phyloP scores from a whole-genome alignment of 305 asterid species.

The Solanum hybrid region DNA sequence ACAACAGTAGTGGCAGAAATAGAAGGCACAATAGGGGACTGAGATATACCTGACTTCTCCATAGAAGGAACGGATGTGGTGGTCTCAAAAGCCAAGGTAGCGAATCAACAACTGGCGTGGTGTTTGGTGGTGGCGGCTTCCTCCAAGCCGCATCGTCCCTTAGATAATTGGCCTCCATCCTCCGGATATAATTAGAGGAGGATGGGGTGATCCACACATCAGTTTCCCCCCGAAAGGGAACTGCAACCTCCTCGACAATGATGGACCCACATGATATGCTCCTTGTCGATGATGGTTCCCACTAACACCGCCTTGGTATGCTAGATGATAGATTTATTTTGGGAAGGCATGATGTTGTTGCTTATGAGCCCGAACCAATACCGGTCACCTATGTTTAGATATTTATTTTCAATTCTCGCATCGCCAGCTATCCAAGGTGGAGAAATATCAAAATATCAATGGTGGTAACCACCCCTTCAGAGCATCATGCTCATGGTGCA shows the following conservation, averaged over 20 bases:
- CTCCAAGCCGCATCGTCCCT: neutral
- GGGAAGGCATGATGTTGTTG: too few relatives aligned
- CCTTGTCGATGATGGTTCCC: neutral
- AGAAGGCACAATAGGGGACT: neutral
- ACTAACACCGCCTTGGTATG: neutral
- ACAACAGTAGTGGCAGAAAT: too few relatives aligned
- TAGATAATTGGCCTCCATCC: neutral
- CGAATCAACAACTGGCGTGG: neutral
- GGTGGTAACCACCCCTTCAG: neutral
- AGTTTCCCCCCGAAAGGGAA: neutral
- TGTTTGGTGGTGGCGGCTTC: too few relatives aligned
- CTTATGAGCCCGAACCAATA: neutral
- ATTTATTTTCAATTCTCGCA: too few relatives aligned
- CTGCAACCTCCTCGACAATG: neutral
- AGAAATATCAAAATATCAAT: neutral
- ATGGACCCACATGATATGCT: neutral
- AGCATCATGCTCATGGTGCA: too few relatives aligned
- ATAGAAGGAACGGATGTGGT: neutral
- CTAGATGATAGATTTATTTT: too few relatives aligned
- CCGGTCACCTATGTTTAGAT: too few relatives aligned
- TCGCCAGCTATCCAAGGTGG: neutral
- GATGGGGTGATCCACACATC: neutral
- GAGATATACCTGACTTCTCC: neutral
- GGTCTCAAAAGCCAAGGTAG: neutral
- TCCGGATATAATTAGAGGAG: neutral